These are phyloP conservation scores for Epithemia pelagica DNA, from an alignment of 108 stramenopile genomes.

Conservation along the genomic window DNA sequence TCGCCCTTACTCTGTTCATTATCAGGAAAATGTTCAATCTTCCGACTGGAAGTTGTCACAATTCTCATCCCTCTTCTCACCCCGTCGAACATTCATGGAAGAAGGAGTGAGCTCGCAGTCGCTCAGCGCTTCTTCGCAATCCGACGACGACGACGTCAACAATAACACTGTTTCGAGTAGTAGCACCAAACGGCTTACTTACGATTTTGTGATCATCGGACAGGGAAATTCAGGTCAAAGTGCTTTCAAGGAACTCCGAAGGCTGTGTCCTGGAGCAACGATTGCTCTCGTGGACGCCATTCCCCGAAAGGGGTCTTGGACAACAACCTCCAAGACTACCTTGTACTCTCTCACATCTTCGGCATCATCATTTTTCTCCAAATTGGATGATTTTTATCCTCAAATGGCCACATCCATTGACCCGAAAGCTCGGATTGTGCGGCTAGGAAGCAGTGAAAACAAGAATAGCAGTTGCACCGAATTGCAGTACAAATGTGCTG, in stretches of 20 bases:
- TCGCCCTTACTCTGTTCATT: no score
- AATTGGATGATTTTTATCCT: conserved; percentile 17
- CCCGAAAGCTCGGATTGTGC: conserved; percentile 24
- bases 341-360: neutral
- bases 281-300: conserved; percentile 53
- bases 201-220: conserved; percentile 60
- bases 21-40: no score
- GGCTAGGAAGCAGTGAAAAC: conserved; percentile 10
- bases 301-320: conserved; percentile 2
- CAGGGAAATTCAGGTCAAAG: conserved; percentile 47
- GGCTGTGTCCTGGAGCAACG: conserved; percentile 37
- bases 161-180: no score
- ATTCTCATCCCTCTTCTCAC: neutral
- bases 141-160: no score
- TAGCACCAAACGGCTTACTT: no score
- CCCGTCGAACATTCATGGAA: neutral
- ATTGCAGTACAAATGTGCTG: conserved; percentile 51
- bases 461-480: neutral
- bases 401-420: conserved; percentile 31
- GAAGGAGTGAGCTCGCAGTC: no score
- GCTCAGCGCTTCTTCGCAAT: no score
- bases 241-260: conserved; percentile 29
- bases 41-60: no score
- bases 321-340: neutral
- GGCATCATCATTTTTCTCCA: neutral